phyloP scores from a whole-genome alignment of 2,329 filamentous ascomycete species.

The Leptosphaerulina australis region DNA sequence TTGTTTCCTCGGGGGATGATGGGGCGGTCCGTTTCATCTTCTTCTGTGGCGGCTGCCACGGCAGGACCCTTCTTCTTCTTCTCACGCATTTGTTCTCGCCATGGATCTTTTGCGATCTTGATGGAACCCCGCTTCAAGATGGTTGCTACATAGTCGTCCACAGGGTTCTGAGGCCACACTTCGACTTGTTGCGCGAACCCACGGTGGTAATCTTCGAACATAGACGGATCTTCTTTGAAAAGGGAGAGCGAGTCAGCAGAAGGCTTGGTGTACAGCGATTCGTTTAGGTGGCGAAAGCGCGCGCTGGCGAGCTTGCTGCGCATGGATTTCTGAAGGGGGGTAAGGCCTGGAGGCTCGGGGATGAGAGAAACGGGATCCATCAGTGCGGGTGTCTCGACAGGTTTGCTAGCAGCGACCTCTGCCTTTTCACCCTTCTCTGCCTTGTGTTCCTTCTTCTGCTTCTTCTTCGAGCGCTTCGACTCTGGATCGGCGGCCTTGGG shows the following conservation, averaged over 20 bases:
- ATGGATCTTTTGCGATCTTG: conserved; percentile 39
- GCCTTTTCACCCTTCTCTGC: conserved; percentile 19
- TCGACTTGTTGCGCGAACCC: conserved; percentile 95
- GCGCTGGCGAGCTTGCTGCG: conserved; percentile 91
- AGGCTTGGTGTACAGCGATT: conserved; percentile 92
- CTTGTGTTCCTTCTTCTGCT: conserved; percentile 44
- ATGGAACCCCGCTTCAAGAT: conserved; percentile 71
- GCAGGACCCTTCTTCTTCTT: conserved; percentile 35
- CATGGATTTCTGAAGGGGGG: conserved; percentile 92
- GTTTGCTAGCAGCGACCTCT: conserved; percentile 7
- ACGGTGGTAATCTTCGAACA: conserved; percentile 95
- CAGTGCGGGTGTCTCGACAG: conserved; percentile 41
- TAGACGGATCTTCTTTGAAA: conserved; percentile 84
- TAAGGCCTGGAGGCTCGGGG: conserved; percentile 67
- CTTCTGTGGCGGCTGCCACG: conserved; percentile 12
- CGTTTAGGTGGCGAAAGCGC: conserved; percentile 95
- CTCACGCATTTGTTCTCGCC: conserved; percentile 51
- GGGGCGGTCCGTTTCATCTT: conserved; percentile 13
- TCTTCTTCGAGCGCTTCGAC: conserved; percentile 45
- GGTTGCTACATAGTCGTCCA: conserved; percentile 80
- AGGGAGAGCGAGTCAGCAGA: conserved; percentile 82
- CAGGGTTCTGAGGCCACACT: conserved; percentile 95
- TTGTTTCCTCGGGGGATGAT: conserved; percentile 25
- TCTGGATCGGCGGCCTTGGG: conserved; percentile 24
- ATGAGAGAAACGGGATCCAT: conserved; percentile 36